Evolutionary conservation across 106 monocot species (phyloP).

Genomic region (Narthecium ossifragum): DNA sequence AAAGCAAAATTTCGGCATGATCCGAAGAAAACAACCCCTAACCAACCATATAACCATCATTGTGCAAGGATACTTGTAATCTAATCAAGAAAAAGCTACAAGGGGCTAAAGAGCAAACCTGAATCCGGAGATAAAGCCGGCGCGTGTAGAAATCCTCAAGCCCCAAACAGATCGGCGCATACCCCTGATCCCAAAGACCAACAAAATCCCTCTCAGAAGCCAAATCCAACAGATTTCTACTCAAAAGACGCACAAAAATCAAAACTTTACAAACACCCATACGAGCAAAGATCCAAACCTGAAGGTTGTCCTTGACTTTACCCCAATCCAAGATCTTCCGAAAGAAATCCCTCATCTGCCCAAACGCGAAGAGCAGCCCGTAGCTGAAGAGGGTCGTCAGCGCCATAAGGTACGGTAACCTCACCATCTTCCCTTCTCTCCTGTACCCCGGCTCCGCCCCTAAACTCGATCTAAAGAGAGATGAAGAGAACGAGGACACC

Average conservation of each 20-base stretch:
- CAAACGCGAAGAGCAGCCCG: conserved; percentile 81
- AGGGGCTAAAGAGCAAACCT: conserved; percentile 38
- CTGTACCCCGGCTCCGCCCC: neutral
- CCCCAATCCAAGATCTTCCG: conserved; percentile 65
- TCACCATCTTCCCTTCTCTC: conserved; percentile 52
- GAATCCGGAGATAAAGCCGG: conserved; percentile 79
- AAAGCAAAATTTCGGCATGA: too few species aligned
- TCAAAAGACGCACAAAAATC: neutral
- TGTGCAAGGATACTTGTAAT: too few species aligned
- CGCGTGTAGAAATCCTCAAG: conserved; percentile 84
- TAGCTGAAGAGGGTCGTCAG: conserved; percentile 90
- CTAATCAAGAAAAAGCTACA: too few species aligned
- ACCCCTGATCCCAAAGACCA: conserved; percentile 37
- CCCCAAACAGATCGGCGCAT: conserved; percentile 84
- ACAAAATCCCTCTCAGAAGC: conserved; percentile 1
- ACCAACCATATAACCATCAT: too few species aligned
- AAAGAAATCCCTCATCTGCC: conserved; percentile 78
- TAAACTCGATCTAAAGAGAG: neutral
- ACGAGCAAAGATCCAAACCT: conserved; percentile 21
- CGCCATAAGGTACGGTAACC: conserved; percentile 74
- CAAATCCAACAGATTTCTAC: neutral
- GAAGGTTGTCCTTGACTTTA: conserved; percentile 40
- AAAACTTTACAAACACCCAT: neutral
- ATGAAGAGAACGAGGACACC: neutral
- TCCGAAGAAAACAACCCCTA: too few species aligned